These are phyloP conservation scores for Chaetomium olivaceum DNA, from an alignment of 2,329 filamentous ascomycete genomes.

Conservation along the genomic window DNA sequence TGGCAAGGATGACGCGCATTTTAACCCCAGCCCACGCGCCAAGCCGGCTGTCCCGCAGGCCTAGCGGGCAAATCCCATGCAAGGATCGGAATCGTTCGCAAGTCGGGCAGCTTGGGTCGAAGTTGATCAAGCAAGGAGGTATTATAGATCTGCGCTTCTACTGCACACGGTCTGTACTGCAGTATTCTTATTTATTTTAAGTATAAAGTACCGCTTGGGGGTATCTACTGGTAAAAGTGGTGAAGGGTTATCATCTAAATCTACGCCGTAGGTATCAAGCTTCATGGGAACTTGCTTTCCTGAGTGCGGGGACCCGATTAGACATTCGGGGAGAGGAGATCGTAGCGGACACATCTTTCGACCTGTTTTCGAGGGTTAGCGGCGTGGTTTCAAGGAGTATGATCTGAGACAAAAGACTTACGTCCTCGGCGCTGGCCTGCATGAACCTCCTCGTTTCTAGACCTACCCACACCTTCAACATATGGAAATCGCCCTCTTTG, in stretches of 20 bases:
- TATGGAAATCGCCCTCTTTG: conserved; percentile 73
- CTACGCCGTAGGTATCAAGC: neutral
- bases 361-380: conserved; percentile 52
- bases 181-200: neutral
- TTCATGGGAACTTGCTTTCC: neutral
- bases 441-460: conserved; percentile 86
- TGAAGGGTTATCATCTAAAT: neutral
- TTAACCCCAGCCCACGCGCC: conserved; percentile 9
- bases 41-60: conserved; percentile 14
- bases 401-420: conserved; percentile 47
- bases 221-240: neutral
- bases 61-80: neutral
- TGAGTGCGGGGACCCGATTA: conserved; percentile 41
- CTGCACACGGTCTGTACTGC: neutral
- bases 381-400: neutral
- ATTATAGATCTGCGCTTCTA: neutral
- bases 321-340: conserved; percentile 84
- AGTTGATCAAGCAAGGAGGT: neutral
- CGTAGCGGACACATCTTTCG: conserved; percentile 87
- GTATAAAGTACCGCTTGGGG: neutral
- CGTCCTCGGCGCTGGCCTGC: conserved; percentile 86
- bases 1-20: conserved; percentile 28
- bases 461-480: conserved; percentile 89
- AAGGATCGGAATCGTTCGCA: neutral
- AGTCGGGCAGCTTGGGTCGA: neutral